Conservation (phyloP, 371 early-diverging fungal species). For the Rhizopus stolonifer region DNA sequence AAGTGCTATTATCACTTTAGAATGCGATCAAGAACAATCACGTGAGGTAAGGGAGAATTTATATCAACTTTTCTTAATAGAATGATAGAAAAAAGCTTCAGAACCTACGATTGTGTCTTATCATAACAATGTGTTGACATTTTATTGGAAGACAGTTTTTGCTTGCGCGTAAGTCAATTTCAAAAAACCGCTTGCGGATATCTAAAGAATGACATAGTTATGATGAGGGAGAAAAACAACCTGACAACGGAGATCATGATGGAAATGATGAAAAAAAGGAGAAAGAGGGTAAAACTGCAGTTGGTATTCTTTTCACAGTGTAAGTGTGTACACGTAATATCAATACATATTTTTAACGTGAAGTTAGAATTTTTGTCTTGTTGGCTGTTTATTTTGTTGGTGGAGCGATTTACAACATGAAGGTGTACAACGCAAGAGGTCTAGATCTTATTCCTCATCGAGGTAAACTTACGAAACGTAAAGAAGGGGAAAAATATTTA, state of each 20-base stretch:
- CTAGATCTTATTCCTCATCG: conserved; percentile 60
- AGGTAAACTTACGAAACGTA: conserved; percentile 32
- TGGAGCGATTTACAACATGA: conserved; percentile 60
- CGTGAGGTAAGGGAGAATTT: conserved; percentile 24
- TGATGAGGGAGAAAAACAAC: conserved; percentile 27
- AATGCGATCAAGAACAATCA: conserved; percentile 26
- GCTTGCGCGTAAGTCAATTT: conserved; percentile 47
- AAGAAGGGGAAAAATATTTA: neutral
- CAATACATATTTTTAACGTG: too few relatives aligned
- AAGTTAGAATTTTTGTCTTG: conserved; percentile 36
- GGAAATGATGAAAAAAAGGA: conserved; percentile 1
- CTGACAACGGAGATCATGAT: conserved; percentile 19
- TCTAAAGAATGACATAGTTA: conserved; percentile 12
- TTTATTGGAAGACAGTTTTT: conserved; percentile 48
- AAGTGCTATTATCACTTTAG: conserved; percentile 27
- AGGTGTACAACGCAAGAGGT: conserved; percentile 60
- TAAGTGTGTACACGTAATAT: conserved; percentile 35
- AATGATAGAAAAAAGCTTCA: conserved; percentile 24
- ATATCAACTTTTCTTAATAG: too few relatives aligned
- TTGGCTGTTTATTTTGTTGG: conserved; percentile 54
- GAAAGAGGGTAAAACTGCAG: conserved; percentile 40
- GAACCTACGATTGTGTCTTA: conserved; percentile 33
- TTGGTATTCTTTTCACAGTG: conserved; percentile 59
- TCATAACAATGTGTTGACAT: conserved; percentile 31
- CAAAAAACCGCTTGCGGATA: neutral